These are phyloP conservation scores for Umbellularia californica DNA, from an alignment of 164 flowering plant genomes.

Conservation along the genomic window DNA sequence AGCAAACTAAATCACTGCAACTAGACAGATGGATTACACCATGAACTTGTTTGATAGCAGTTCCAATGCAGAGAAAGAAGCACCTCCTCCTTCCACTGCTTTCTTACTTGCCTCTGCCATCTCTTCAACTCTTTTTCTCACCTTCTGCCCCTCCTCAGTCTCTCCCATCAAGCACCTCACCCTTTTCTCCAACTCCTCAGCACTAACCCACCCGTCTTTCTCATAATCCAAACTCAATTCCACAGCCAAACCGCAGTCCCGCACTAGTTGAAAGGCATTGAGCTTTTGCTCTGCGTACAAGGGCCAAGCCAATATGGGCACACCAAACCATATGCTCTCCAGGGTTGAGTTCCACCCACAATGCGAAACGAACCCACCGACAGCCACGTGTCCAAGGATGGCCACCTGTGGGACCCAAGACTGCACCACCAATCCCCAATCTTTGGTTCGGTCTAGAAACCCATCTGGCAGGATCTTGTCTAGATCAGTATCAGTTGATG, in stretches of 20 bases:
- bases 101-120: not conserved
- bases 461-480: constrained; percentile 16
- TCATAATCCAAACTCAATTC: constrained; percentile 23
- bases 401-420: constrained; percentile 14
- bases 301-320: constrained; percentile 50
- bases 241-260: constrained; percentile 26
- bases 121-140: constrained; percentile 6
- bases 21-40: too few relatives aligned
- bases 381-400: constrained; percentile 6
- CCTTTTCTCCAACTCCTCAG: constrained; percentile 29
- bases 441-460: constrained; percentile 9
- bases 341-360: constrained; percentile 19
- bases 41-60: not conserved
- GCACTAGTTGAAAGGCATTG: constrained; percentile 40
- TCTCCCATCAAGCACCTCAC: constrained; percentile 13
- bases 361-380: constrained; percentile 15
- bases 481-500: not conserved
- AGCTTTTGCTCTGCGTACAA: constrained; percentile 42
- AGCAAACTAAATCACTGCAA: too few relatives aligned
- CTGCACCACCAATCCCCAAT: constrained; percentile 12
- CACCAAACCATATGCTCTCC: constrained; percentile 15
- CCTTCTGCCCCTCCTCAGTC: constrained; percentile 12
- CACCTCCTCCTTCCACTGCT: constrained; percentile 8
- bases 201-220: constrained; percentile 19
- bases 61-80: constrained; percentile 7